Percentiles rank a stretch among this genome's conserved stretches.
Evolutionary conservation across 2,329 filamentous ascomycete genomes (phyloP).

Genomic region (Fragosphaeria purpurea): DNA sequence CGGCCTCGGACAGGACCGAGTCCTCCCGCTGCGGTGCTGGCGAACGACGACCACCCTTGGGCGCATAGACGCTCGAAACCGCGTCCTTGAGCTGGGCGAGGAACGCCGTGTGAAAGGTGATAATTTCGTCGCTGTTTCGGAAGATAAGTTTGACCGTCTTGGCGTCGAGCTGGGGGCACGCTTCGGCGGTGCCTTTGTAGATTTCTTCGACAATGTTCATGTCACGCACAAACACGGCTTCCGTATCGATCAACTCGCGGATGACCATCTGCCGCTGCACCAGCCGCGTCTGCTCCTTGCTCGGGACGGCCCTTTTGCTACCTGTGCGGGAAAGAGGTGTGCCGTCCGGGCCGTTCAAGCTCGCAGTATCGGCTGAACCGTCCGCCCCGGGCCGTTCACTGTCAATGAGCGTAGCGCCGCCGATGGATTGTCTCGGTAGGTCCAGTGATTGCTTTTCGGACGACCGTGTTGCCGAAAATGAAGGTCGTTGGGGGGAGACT

Average conservation of each 20-base stretch:
- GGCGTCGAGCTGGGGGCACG: conserved; percentile 65
- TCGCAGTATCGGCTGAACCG: not conserved
- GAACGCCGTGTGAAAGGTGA: conserved; percentile 74
- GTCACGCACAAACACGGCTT: conserved; percentile 81
- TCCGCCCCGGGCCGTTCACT: conserved; percentile 5
- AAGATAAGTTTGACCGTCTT: conserved; percentile 88
- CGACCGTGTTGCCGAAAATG: conserved; percentile 32
- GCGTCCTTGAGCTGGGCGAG: conserved; percentile 72
- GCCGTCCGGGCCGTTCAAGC: not conserved
- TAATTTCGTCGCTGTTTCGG: conserved; percentile 84
- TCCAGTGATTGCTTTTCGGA: conserved; percentile 36
- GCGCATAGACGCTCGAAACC: conserved; percentile 67
- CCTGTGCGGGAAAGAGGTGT: not conserved
- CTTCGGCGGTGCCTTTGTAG: conserved; percentile 85
- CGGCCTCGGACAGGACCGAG: conserved; percentile 20
- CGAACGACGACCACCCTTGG: conserved; percentile 31
- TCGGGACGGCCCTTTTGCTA: conserved; percentile 31
- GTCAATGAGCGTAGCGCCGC: conserved; percentile 27
- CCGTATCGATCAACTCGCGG: conserved; percentile 87
- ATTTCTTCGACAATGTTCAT: conserved; percentile 98
- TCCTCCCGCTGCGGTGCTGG: conserved; percentile 20
- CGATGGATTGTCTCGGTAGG: conserved; percentile 28
- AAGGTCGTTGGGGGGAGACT: conserved; percentile 16
- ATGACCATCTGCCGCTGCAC: conserved; percentile 74
- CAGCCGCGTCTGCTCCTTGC: conserved; percentile 59